These are phyloP conservation scores for Cunninghamia lanceolata DNA, from an alignment of 75 land plant genomes.

Conservation along the genomic window DNA sequence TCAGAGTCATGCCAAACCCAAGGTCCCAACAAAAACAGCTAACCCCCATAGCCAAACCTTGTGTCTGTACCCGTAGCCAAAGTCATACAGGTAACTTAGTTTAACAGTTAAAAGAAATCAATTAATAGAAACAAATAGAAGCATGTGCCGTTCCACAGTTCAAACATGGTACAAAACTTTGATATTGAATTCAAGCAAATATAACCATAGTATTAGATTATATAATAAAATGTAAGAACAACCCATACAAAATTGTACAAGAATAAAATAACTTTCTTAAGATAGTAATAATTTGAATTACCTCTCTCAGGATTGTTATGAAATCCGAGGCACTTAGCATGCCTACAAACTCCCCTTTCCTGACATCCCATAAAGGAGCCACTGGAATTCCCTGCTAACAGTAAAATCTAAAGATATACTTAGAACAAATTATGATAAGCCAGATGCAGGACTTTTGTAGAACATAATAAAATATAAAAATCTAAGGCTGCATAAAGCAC, in stretches of 20 bases:
- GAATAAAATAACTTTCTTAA: background rate
- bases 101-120: background rate
- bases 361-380: slow-evolving; percentile 90
- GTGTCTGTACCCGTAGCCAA: too few species aligned
- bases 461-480: background rate
- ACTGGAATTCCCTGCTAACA: slow-evolving; percentile 74
- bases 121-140: background rate
- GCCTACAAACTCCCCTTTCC: slow-evolving; percentile 76
- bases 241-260: background rate
- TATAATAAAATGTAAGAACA: background rate
- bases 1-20: too few species aligned
- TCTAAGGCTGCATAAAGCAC: background rate
- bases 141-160: background rate
- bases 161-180: background rate
- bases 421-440: too few species aligned
- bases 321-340: slow-evolving; percentile 87
- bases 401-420: background rate
- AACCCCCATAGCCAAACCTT: too few species aligned
- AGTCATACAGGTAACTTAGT: background rate
- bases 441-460: background rate
- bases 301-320: slow-evolving; percentile 82
- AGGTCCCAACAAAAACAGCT: too few species aligned
- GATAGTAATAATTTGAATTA: slow-evolving; percentile 14
- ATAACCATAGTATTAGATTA: background rate
- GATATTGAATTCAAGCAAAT: background rate